These are phyloP conservation scores for Penicillium thymicola DNA, from an alignment of 2,329 filamentous ascomycete genomes.

Conservation along the genomic window DNA sequence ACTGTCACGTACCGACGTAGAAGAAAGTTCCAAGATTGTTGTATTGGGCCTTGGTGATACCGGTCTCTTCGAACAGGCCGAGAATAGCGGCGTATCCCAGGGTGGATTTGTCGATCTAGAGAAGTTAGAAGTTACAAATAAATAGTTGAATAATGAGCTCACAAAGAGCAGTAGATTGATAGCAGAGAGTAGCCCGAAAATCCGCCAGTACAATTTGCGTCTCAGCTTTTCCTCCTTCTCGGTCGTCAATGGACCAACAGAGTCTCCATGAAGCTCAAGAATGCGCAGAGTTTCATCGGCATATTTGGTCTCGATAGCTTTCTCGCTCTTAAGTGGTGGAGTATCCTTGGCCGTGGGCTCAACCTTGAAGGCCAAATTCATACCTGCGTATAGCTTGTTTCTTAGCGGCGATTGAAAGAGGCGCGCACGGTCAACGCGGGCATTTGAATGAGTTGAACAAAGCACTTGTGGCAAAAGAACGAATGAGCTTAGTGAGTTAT, in stretches of 20 bases:
- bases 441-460: no score
- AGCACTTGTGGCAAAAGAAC: not conserved
- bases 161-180: conserved; percentile 42
- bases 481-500: not conserved
- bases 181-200: conserved; percentile 33
- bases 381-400: not conserved
- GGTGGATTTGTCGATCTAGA: conserved; percentile 43
- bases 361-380: not conserved
- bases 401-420: not conserved
- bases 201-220: conserved; percentile 34
- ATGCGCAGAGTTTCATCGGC: conserved; percentile 39
- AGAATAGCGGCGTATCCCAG: conserved; percentile 43
- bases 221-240: conserved; percentile 33
- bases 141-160: conserved; percentile 7
- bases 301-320: conserved; percentile 10
- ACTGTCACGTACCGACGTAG: conserved; percentile 35
- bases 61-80: conserved; percentile 43
- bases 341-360: not conserved
- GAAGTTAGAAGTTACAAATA: not conserved
- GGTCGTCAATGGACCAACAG: conserved; percentile 31
- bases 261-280: conserved; percentile 35
- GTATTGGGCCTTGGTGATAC: conserved; percentile 38
- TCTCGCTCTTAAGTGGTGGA: not conserved
- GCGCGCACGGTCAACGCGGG: not conserved
- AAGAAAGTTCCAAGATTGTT: conserved; percentile 45